Evolutionary conservation across 1,284 basidiomycete genomes (phyloP).

Genomic region (Fomitopsis palustris): DNA sequence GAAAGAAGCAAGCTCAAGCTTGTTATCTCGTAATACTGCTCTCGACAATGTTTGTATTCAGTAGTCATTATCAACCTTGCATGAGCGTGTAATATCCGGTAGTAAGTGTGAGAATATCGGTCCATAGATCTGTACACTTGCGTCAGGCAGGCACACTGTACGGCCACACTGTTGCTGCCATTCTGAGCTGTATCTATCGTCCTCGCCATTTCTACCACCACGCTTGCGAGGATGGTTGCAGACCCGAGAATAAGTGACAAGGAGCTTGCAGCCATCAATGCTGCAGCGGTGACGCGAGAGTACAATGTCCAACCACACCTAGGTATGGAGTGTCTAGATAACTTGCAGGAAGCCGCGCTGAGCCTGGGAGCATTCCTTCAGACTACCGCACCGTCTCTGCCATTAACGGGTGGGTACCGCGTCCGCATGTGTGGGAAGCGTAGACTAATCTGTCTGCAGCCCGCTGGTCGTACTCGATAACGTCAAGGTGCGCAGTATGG

Average conservation of each 20-base stretch:
- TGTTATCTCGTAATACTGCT: neutral
- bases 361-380: slow-evolving; percentile 29
- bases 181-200: neutral
- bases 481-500: slow-evolving; percentile 73
- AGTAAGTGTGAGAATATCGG: slow-evolving; percentile 17
- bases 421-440: slow-evolving; percentile 4
- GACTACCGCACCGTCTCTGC: slow-evolving; percentile 96
- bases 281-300: slow-evolving; percentile 82
- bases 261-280: slow-evolving; percentile 82
- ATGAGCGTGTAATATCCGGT: neutral
- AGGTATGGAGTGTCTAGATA: slow-evolving; percentile 44
- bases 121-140: neutral
- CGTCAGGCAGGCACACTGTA: slow-evolving; percentile 1
- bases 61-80: neutral
- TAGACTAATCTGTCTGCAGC: slow-evolving; percentile 38
- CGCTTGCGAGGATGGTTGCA: slow-evolving; percentile 31
- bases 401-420: slow-evolving; percentile 81
- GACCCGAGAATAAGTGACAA: slow-evolving; percentile 65
- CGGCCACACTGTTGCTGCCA: neutral
- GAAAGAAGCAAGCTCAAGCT: too few relatives aligned
- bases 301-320: slow-evolving; percentile 88
- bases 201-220: neutral
- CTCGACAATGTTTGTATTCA: neutral
- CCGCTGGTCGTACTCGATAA: slow-evolving; percentile 97
- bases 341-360: slow-evolving; percentile 9